Conservation (phyloP, 2,329 filamentous ascomycete genomes). For the Colletotrichum cordylinicola region DNA sequence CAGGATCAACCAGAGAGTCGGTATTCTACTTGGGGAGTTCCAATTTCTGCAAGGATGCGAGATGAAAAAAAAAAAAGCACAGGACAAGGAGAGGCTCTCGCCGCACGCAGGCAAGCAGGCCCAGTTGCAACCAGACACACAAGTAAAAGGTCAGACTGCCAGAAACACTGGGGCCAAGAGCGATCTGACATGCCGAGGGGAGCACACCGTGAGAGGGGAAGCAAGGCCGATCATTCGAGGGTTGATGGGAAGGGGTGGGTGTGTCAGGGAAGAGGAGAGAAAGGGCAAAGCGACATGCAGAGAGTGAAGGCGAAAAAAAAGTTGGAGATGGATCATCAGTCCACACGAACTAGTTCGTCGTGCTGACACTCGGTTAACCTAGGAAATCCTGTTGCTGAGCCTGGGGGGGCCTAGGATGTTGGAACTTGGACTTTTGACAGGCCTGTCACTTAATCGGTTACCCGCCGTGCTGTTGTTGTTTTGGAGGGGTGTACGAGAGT, state of each 20-base stretch:
- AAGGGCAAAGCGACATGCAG: not conserved
- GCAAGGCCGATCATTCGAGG: not conserved
- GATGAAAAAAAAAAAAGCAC: conserved; percentile 1
- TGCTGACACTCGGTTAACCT: conserved; percentile 1
- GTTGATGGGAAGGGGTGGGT: not conserved
- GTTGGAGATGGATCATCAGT: not conserved
- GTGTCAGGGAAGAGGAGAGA: not conserved
- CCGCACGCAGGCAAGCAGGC: not conserved
- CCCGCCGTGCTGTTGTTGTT: not conserved
- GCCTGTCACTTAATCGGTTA: not conserved
- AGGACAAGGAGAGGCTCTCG: conserved; percentile 15
- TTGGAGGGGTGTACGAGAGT: not conserved
- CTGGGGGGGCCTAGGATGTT: not conserved
- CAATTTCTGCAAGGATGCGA: conserved; percentile 2
- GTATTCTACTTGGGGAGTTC: not conserved
- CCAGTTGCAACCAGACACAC: not conserved
- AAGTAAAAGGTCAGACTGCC: not conserved
- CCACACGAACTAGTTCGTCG: not conserved
- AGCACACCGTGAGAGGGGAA: not conserved
- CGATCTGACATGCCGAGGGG: conserved; percentile 7
- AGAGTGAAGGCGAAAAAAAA: not conserved
- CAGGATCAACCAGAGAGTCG: not conserved
- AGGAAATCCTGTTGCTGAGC: not conserved
- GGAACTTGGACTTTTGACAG: not conserved
- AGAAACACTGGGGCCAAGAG: conserved; percentile 2